Base-by-base conservation (phyloP, 78 protist genomes). In the Trichosphaerium sp. region DNA sequence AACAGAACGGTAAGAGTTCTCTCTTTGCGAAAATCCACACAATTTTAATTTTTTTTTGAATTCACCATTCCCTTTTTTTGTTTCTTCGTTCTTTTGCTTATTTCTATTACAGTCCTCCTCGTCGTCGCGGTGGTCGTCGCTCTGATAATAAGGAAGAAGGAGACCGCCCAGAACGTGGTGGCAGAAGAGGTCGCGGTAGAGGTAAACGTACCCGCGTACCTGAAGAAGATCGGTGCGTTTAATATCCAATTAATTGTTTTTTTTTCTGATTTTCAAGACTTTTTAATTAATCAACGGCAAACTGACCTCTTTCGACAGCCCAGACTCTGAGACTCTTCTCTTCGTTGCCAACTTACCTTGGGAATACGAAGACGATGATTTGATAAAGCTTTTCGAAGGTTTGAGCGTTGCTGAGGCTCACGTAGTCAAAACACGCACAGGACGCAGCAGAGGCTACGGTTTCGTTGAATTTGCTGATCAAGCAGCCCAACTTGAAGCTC, bases 341-440 rank as follows among this genome's bases (percentile, higher is more conserved):
- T 80, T 56, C 66, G 74, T 80, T 42, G 71, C 57, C 43, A 80
- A 80, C 80, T 14, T 80, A 40, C 87, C 87, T 62, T 80, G 49
- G 62, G 44, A 66, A 4, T 56, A 59, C 14, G 67, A 44, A 15
- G 65, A 80, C 54, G 81, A 31, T 23, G 41, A 60, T 65, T 62
- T 80, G 31, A 49, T 54, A 12, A 69, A 64, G 37, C 14, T 69
- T 54, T 80, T 80, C 75, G 58, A 70, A 63, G 69, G 57, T 43
- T 38, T 23, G 68, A n/a, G 57, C 15, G 75, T 72, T 67, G 74
- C 72, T 70, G n/a, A 61, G 38, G 87, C 87, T 28, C 80, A 69
- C 62, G 74, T 80, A 41, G 67, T 68, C 49, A 8, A 54, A 72
- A 38, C 69, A 59, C n/a, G 48, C 37, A 57, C 40, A 56, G 70